phyloP scores from a whole-genome alignment of 2,329 filamentous ascomycete species.

The Claviceps humidiphila region DNA sequence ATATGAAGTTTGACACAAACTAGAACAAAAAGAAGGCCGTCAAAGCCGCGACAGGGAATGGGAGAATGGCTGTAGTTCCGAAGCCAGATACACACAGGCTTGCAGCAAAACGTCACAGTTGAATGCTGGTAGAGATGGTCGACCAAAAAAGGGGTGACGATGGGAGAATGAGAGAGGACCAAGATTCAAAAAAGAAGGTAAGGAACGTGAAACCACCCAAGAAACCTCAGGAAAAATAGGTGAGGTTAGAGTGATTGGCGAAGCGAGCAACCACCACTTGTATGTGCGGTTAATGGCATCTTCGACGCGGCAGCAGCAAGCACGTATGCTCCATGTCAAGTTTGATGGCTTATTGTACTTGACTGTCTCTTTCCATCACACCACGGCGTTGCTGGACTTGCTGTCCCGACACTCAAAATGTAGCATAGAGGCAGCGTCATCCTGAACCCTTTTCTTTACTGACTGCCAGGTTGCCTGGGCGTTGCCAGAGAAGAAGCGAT shows the following conservation, averaged over 20 bases:
- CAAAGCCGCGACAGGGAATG: slow-evolving; percentile 3
- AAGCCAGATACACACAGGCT: slow-evolving; percentile 2
- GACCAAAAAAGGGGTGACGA: slow-evolving; percentile 5
- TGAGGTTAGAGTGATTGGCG: not conserved
- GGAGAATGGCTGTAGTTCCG: slow-evolving; percentile 2
- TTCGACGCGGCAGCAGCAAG: slow-evolving; percentile 1
- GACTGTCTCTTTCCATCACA: not conserved
- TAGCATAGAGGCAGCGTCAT: not conserved
- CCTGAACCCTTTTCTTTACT: not conserved
- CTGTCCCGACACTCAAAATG: not conserved
- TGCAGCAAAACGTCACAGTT: slow-evolving; percentile 3
- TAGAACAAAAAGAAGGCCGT: slow-evolving; percentile 6
- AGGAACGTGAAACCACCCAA: not conserved
- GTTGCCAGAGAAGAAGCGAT: not conserved
- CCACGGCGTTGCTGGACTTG: not conserved
- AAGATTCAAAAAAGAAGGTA: not conserved
- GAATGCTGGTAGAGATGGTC: slow-evolving; percentile 7
- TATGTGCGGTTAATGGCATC: not conserved
- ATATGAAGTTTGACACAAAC: slow-evolving; percentile 4
- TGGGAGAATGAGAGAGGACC: slow-evolving; percentile 4
- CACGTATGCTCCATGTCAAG: not conserved
- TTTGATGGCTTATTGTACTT: not conserved
- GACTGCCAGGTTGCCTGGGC: slow-evolving; percentile 1
- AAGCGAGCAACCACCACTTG: slow-evolving; percentile 3
- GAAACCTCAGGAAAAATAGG: not conserved